A percentile compares a stretch with the other conserved stretches of the same genome.
Conservation (phyloP, 192 early-diverging fungal species). For the Neocallimastix lanati region DNA sequence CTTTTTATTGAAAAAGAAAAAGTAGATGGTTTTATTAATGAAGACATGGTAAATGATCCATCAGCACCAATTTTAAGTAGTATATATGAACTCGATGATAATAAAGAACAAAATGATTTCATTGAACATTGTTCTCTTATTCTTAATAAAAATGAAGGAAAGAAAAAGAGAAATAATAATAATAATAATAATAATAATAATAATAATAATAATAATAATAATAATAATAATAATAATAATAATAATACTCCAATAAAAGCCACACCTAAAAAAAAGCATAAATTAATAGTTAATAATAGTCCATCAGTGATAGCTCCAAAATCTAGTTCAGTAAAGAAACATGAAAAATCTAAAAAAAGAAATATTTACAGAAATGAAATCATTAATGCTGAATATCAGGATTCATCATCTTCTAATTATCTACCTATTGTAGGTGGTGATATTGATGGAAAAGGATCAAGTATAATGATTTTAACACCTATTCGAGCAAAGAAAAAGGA, state of each 20-base stretch:
- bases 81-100: background rate
- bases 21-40: no score
- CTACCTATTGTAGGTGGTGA: background rate
- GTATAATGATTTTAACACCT: background rate
- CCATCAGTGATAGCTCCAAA: background rate
- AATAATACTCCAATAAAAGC: background rate
- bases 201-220: no score
- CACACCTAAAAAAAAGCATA: background rate
- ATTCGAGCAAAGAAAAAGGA: background rate
- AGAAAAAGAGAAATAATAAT: background rate
- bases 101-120: background rate
- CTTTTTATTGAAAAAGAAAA: background rate
- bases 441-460: background rate
- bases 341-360: background rate
- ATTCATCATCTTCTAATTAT: background rate
- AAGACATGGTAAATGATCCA: no score
- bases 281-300: no score
- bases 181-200: no score
- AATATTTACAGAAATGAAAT: background rate
- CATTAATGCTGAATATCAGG: background rate
- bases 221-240: no score
- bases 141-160: background rate
- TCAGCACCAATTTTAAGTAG: no score
- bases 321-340: background rate
- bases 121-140: background rate